Evolutionary conservation across 1,284 basidiomycete species (phyloP), one percentile per base, ranked within the genome.

Genomic region (Bjerkandera adusta): DNA sequence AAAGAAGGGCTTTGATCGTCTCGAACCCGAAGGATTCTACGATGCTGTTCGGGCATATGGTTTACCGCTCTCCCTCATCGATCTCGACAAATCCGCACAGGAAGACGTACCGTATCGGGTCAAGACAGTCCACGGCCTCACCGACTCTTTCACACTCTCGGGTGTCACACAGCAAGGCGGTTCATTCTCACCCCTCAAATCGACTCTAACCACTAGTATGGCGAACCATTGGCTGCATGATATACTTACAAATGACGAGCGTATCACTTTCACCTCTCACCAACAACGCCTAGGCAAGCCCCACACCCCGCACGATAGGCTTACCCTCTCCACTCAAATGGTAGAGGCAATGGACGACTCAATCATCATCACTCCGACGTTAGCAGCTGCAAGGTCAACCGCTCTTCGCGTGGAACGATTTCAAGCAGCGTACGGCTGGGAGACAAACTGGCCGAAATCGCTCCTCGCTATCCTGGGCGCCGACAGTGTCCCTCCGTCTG

Each of bases 1-100:
- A n/a, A 13, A n/a, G 5, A 34, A 34, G 13, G 32, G 32, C 6
- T 34, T 34, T n/a, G 67, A 70, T 44, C 49, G 55, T 4, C 53
- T 70, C 0, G 34, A 48, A 10, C 62, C 64, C 0, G 22, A 59
- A 32, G 66, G 66, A 0, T 64, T 67, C 43, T 63, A 66, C 36
- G 66, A 70, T 43, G 64, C 65, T 1, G 30, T 67, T 4, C 7
- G 26, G 0, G 66, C 66, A 0, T 68, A 64, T 47, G 62, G 64
- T 1, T 57, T 70, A 2, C 63, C 63, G 1, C 4, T 5, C 11
- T 18, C 54, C 5, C 57, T 68, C 1, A 51, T 57, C 26, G 52
- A 60, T 16, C 57, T 69, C 15, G 65, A 69, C 42, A 27, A 37
- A 2, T 56, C 61, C 2, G 52, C 61, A 1, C 63, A 61, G 32